Percentiles rank a stretch among this genome's conserved stretches.
Conservation (phyloP, 768 basidiomycete genomes). For the Boletus rubroflammeus region DNA sequence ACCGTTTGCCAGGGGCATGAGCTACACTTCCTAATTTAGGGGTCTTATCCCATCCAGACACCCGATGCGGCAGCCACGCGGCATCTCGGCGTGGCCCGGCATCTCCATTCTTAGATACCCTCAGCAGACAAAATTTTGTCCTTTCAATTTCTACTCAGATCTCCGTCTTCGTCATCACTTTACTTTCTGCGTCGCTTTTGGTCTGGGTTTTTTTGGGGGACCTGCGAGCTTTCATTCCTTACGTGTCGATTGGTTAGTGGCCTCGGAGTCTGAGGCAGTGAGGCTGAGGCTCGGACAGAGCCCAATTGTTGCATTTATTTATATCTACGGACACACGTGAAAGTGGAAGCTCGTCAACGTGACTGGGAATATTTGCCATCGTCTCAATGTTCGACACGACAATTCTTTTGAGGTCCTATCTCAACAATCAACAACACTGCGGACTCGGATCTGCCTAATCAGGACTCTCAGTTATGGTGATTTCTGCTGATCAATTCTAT, state of each 20-base stretch:
- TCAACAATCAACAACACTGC: no score
- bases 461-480: no score
- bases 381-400: no score
- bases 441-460: no score
- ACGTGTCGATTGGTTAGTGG: not conserved
- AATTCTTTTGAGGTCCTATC: no score
- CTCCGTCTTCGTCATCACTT: not conserved
- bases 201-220: not conserved
- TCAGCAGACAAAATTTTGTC: not conserved
- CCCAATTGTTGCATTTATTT: not conserved
- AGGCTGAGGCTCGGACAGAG: not conserved
- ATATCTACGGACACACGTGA: not conserved
- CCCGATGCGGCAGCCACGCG: not conserved
- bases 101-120: slow-evolving; percentile 8
- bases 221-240: slow-evolving; percentile 1
- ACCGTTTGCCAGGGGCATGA: slow-evolving; percentile 26
- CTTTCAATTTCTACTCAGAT: not conserved
- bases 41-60: not conserved
- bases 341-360: not conserved
- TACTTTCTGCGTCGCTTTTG: slow-evolving; percentile 1
- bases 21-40: slow-evolving; percentile 17
- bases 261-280: no score
- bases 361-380: no score
- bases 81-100: not conserved
- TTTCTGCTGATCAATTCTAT: no score